A percentile compares a stretch with the other conserved stretches of the same genome.
These are phyloP conservation scores for Mucor plumbeus DNA, from an alignment of 371 early-diverging fungal genomes.

Conservation along the genomic window DNA sequence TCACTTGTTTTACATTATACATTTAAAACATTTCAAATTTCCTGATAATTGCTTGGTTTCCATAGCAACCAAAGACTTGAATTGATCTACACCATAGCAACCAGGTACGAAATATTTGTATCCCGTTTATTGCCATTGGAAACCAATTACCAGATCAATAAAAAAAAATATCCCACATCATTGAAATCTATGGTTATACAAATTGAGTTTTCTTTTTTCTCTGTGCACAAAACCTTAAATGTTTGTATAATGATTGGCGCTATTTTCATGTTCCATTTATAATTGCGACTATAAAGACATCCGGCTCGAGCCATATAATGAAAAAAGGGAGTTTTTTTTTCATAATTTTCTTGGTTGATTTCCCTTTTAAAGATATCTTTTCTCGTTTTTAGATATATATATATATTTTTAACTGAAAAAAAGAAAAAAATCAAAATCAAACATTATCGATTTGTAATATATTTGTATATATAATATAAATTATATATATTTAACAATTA, in stretches of 20 bases:
- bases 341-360: neutral
- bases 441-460: neutral
- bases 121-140: neutral
- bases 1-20: neutral
- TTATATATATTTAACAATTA: neutral
- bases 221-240: slow-evolving; percentile 8
- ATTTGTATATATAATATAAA: neutral
- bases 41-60: neutral
- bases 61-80: neutral
- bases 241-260: slow-evolving; percentile 4
- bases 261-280: neutral
- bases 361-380: slow-evolving; percentile 2
- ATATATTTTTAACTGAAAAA: neutral
- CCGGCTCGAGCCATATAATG: slow-evolving; percentile 9
- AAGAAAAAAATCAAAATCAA: neutral
- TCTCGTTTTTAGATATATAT: neutral
- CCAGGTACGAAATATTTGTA: neutral
- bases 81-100: neutral
- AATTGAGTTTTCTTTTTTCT: neutral
- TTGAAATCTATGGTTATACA: slow-evolving; percentile 1
- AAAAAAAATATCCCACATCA: neutral
- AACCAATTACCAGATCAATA: slow-evolving; percentile 1
- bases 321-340: slow-evolving; percentile 8
- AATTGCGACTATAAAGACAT: neutral
- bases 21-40: neutral